A percentile compares a stretch with the other conserved stretches of the same genome.
Conservation (phyloP, 176 grass and related monocot species). For the Olyra latifolia region DNA sequence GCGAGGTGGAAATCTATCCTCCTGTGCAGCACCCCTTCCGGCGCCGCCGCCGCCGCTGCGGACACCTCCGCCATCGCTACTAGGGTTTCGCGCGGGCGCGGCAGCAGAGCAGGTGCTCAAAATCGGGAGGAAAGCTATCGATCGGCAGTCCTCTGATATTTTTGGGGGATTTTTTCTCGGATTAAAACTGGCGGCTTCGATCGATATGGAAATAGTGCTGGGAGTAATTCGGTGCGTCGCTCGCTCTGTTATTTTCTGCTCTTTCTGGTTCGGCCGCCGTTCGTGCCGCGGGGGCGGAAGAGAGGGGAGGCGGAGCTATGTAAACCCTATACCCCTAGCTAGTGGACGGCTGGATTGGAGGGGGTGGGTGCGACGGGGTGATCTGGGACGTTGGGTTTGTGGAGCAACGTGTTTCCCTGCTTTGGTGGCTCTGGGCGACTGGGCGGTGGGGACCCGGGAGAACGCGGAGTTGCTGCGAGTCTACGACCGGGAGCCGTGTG, state of each 20-base stretch:
- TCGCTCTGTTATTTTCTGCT: not conserved
- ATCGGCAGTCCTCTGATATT: not conserved
- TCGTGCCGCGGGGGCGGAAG: constrained; percentile 39
- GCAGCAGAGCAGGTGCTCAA: not conserved
- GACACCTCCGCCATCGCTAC: constrained; percentile 35
- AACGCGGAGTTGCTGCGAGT: not conserved
- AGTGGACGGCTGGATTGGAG: constrained; percentile 21
- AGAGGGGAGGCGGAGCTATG: constrained; percentile 23
- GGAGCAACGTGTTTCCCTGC: not conserved
- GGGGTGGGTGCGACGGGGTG: not conserved
- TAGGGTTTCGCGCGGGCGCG: constrained; percentile 29
- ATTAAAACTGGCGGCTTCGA: constrained; percentile 26
- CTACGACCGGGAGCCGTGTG: not conserved
- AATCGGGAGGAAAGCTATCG: not conserved
- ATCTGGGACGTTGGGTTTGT: constrained; percentile 16
- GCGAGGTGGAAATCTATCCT: constrained; percentile 80
- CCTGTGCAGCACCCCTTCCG: constrained; percentile 67
- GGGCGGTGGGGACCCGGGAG: not conserved
- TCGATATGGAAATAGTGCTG: constrained; percentile 31
- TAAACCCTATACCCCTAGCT: constrained; percentile 56
- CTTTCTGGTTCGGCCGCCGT: constrained; percentile 35
- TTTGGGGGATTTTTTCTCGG: not conserved
- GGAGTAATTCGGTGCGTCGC: not conserved
- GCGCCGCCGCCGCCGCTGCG: constrained; percentile 15
- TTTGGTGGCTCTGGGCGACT: not conserved